These are phyloP conservation scores for Themeda triandra DNA, from an alignment of 176 grass and related monocot genomes.

Conservation along the genomic window DNA sequence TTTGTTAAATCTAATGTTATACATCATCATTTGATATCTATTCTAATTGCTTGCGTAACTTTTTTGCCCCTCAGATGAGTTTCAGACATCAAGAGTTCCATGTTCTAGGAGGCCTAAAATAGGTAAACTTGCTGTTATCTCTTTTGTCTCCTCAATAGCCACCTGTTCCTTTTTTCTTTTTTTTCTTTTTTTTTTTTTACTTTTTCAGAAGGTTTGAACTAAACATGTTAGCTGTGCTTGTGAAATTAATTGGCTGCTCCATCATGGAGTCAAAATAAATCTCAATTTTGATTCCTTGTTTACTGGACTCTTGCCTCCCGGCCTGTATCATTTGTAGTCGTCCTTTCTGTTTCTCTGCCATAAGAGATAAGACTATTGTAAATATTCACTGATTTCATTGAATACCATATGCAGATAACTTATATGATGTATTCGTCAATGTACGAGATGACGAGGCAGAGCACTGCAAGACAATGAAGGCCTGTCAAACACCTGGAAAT, in stretches of 20 bases:
- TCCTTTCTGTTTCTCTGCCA: background rate
- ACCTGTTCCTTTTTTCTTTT: background rate
- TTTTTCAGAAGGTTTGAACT: background rate
- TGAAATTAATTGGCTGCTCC: background rate
- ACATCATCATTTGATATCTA: slow-evolving; percentile 1
- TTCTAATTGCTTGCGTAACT: background rate
- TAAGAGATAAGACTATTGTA: background rate
- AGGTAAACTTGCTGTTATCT: slow-evolving; percentile 37
- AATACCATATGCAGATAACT: slow-evolving; percentile 55
- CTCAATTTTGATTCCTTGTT: background rate
- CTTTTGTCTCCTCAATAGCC: background rate
- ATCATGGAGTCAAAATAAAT: background rate
- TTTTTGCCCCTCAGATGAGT: slow-evolving; percentile 64
- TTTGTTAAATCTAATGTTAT: background rate
- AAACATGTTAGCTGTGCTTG: background rate
- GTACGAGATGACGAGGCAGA: slow-evolving; percentile 81
- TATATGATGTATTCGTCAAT: slow-evolving; percentile 90
- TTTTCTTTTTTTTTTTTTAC: slow-evolving; percentile 19
- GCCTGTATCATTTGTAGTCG: background rate
- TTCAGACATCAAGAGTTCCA: slow-evolving; percentile 74
- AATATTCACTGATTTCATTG: slow-evolving; percentile 6
- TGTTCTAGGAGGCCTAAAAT: slow-evolving; percentile 81
- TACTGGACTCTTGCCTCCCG: background rate
- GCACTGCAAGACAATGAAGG: slow-evolving; percentile 93
- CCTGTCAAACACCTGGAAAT: slow-evolving; percentile 77